A percentile compares a stretch with the other conserved stretches of the same genome.
These are phyloP conservation scores for Paxillus ammoniavirescens DNA, from an alignment of 768 basidiomycete genomes.

Conservation along the genomic window DNA sequence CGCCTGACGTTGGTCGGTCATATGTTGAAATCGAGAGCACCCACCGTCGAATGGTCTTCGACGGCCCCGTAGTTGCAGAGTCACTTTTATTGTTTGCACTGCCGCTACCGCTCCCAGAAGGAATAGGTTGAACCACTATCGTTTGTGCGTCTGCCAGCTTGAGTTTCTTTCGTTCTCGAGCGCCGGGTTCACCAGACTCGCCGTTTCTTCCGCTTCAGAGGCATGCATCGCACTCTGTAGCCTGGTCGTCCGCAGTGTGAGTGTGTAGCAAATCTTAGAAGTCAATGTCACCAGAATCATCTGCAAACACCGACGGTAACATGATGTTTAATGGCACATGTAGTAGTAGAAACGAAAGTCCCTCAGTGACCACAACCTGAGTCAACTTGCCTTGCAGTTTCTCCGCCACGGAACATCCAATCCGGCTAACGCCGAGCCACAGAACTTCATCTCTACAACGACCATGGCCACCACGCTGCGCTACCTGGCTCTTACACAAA, in stretches of 20 bases:
- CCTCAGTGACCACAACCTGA: too few species aligned
- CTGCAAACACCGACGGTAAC: background rate
- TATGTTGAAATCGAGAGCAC: constrained; percentile 6
- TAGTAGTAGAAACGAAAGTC: too few species aligned
- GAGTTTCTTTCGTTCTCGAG: constrained; percentile 65
- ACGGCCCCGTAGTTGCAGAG: constrained; percentile 38
- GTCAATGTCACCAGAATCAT: background rate
- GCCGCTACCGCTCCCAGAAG: constrained; percentile 8
- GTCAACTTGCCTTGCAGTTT: too few species aligned
- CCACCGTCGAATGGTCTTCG: constrained; percentile 43
- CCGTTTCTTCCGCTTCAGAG: constrained; percentile 42
- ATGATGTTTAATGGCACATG: too few species aligned
- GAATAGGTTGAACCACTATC: constrained; percentile 56
- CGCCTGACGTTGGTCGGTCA: background rate
- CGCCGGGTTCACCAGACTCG: constrained; percentile 26
- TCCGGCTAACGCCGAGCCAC: constrained; percentile 24
- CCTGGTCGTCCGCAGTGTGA: constrained; percentile 25
- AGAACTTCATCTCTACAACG: background rate
- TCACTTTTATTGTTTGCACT: constrained; percentile 15
- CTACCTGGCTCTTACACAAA: constrained; percentile 20
- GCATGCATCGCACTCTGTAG: constrained; percentile 27
- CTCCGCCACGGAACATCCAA: too few species aligned
- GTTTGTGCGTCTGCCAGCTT: constrained; percentile 63
- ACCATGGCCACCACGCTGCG: constrained; percentile 39
- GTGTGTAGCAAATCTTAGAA: background rate